Base-by-base conservation (phyloP, 495 filamentous ascomycete genomes). In the Hyaloscypha hepaticicola region DNA sequence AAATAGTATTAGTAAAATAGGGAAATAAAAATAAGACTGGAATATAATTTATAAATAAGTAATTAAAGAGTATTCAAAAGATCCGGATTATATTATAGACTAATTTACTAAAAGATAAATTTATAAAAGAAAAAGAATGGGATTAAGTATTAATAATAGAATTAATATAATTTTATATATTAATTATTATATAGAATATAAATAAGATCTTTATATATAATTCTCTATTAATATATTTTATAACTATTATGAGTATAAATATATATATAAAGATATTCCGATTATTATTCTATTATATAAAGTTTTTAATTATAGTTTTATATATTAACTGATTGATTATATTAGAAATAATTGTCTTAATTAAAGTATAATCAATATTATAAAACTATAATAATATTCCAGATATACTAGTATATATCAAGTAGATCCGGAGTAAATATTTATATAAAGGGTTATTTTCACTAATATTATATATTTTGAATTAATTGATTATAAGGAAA, bases 381-480 rank as follows among this genome's bases (percentile, higher is more conserved):
- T 33, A 33, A 12, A 33, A 12, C 31, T 12, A 12, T 3, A 3
- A 33, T 3, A 3, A 33, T 3, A 33, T 33, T 33, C 31, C 2
- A 33, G 31, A 33, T 12, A 12, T 33, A 12, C 31, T 33, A 33
- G 31, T 12, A 33, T 26, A 49, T 63, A 56, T 63, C 9, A n/a
- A 63, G 24, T 7, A 53, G 26, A 22, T 63, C 28, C 60, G 60
- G 12, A 33, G 22, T 8, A 38, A 41, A 25, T 12, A 55, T 45
- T 45, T 63, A 28, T 53, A 22, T 12, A 27, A 63, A 41, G 60
- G 60, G 27, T 63, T 27, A 21, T 63, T 55, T 45, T 64, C 51
- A 49, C 50, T 25, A 22, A 49, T 22, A 53, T 52, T 21, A 8
- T 26, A 19, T 16, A 62, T 62, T 41, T 29, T 62, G 50, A 53